Conservation (phyloP, 306 rosid species). For the Morella rubra region DNA sequence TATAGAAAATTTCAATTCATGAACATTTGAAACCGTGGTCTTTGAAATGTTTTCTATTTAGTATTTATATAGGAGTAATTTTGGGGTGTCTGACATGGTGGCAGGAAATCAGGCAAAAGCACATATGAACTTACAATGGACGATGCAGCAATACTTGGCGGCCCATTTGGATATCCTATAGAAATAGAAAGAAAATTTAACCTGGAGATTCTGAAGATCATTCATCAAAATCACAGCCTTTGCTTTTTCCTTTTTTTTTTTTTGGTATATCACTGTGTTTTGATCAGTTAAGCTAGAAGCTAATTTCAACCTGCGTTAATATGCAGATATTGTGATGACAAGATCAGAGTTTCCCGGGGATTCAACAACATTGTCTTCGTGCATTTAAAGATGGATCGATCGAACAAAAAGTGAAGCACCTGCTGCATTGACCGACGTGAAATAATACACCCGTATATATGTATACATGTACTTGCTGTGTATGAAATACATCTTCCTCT, state of each 20-base stretch:
- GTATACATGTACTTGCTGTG: too few species aligned
- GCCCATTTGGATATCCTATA: conserved; percentile 78
- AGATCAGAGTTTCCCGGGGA: conserved; percentile 70
- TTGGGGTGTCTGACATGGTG: conserved; percentile 11
- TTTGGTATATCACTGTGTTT: not conserved
- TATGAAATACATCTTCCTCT: too few species aligned
- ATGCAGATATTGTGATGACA: conserved; percentile 71
- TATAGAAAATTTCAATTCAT: not conserved
- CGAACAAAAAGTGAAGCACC: conserved; percentile 17
- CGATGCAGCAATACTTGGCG: conserved; percentile 84
- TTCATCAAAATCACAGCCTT: conserved; percentile 17
- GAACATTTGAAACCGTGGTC: not conserved
- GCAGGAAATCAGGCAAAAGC: conserved; percentile 56
- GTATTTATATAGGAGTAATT: not conserved
- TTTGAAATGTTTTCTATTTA: not conserved
- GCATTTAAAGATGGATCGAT: conserved; percentile 46
- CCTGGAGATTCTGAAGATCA: conserved; percentile 68
- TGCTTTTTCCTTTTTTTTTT: conserved; percentile 5
- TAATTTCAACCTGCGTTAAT: not conserved
- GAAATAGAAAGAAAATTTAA: conserved; percentile 64
- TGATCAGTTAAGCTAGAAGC: not conserved
- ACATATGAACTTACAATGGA: conserved; percentile 71
- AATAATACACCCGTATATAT: too few species aligned
- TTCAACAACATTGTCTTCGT: conserved; percentile 58
- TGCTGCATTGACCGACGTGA: too few species aligned